Evolutionary conservation across 2,329 filamentous ascomycete genomes (phyloP).

Genomic region (Aspergillus thermomutatus): DNA sequence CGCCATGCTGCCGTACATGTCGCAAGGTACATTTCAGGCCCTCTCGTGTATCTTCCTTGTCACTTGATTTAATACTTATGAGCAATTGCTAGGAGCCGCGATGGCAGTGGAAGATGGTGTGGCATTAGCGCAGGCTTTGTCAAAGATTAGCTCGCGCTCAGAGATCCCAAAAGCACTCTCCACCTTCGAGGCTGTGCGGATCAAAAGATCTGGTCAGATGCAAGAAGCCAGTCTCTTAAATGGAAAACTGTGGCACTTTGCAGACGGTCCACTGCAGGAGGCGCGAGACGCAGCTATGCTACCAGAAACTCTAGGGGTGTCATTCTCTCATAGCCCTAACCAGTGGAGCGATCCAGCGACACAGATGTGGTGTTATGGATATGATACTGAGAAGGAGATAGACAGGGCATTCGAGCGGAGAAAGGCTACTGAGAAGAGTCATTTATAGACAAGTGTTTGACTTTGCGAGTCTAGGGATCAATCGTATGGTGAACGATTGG

Average conservation of each 20-base stretch:
- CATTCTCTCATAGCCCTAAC: slow-evolving; percentile 42
- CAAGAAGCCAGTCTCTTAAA: slow-evolving; percentile 48
- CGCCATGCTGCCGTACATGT: no score
- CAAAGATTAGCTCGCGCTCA: slow-evolving; percentile 18
- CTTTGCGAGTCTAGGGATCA: no score
- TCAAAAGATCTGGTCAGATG: slow-evolving; percentile 36
- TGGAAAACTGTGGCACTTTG: slow-evolving; percentile 48
- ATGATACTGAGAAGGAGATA: slow-evolving; percentile 44
- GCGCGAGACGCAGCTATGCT: slow-evolving; percentile 43
- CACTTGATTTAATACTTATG: no score
- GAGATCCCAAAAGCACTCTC: slow-evolving; percentile 32
- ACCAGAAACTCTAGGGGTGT: slow-evolving; percentile 38
- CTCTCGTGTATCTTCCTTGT: no score
- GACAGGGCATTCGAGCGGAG: slow-evolving; percentile 13
- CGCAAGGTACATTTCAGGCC: no score
- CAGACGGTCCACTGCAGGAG: slow-evolving; percentile 41
- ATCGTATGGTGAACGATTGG: no score
- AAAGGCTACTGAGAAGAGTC: no score
- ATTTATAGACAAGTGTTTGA: no score
- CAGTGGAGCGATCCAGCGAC: slow-evolving; percentile 49
- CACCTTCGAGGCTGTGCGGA: slow-evolving; percentile 39
- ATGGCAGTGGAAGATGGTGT: slow-evolving; percentile 46
- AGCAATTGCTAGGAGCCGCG: slow-evolving; percentile 32
- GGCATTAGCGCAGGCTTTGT: slow-evolving; percentile 34
- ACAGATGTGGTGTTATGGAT: slow-evolving; percentile 49